These are phyloP conservation scores for Pichia sp. DNA, from an alignment of 1,139 yeast species.

Conservation along the genomic window DNA sequence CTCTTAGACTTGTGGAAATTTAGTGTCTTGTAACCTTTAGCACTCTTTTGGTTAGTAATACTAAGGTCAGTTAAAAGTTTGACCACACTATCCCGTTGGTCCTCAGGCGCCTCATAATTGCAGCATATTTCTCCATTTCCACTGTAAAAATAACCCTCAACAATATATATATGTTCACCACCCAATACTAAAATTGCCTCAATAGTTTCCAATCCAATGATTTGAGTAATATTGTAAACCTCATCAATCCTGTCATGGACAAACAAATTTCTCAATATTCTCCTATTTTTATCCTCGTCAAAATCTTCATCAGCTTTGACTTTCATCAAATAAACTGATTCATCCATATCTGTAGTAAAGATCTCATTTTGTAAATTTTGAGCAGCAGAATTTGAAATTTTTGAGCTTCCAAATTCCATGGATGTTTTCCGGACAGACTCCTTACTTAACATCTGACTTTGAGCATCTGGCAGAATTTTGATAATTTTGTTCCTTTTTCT, in stretches of 20 bases:
- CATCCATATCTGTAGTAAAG: conserved; percentile 17
- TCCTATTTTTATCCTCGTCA: conserved; percentile 67
- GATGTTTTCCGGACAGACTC: not conserved
- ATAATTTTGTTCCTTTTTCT: conserved; percentile 58
- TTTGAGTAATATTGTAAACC: conserved; percentile 71
- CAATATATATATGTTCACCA: conserved; percentile 54
- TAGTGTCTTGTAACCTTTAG: conserved; percentile 19
- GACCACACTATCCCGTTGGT: conserved; percentile 61
- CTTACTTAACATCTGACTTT: conserved; percentile 4
- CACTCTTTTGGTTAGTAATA: conserved; percentile 10
- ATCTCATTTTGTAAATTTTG: conserved; percentile 7
- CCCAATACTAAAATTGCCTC: conserved; percentile 76
- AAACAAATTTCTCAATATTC: conserved; percentile 61
- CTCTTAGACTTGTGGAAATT: conserved; percentile 19
- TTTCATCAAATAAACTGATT: not conserved
- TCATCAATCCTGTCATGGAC: conserved; percentile 67
- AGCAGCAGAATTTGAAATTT: not conserved
- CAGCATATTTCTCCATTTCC: conserved; percentile 57
- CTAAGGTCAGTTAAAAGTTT: conserved; percentile 45
- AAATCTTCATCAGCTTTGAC: conserved; percentile 41
- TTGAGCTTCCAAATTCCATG: not conserved
- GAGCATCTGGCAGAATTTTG: conserved; percentile 8
- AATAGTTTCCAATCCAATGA: conserved; percentile 65
- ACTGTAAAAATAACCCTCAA: conserved; percentile 63
- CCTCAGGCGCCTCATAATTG: conserved; percentile 58